phyloP scores from a whole-genome alignment of 75 land plant species.

The Selaginella tamariscina region DNA sequence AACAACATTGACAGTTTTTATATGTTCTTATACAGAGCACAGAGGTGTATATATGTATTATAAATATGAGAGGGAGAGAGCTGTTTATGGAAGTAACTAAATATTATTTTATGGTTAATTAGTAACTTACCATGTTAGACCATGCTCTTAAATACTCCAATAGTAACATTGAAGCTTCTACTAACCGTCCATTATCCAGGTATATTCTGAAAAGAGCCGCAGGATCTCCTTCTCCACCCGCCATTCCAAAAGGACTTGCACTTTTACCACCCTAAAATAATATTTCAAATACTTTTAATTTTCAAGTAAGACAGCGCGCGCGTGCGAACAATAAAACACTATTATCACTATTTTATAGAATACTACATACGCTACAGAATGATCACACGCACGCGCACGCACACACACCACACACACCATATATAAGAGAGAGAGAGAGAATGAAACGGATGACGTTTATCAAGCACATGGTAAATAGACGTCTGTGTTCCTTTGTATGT shows the following conservation, averaged over 20 bases:
- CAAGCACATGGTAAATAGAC: neutral
- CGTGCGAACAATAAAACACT: neutral
- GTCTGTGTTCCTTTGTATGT: neutral
- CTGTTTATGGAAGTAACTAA: too few relatives aligned
- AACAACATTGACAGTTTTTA: too few relatives aligned
- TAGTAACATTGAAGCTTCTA: slow-evolving; percentile 73
- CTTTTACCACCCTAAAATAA: slow-evolving; percentile 41
- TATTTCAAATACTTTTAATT: neutral
- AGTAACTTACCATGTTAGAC: slow-evolving; percentile 47
- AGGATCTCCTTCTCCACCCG: slow-evolving; percentile 58
- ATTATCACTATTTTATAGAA: too few relatives aligned
- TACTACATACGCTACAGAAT: neutral
- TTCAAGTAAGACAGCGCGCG: neutral
- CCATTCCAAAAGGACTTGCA: slow-evolving; percentile 52
- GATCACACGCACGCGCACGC: neutral
- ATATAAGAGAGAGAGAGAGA: neutral
- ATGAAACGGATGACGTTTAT: too few relatives aligned
- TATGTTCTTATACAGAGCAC: too few relatives aligned
- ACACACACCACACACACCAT: neutral
- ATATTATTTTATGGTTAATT: too few relatives aligned
- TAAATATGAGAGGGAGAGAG: too few relatives aligned
- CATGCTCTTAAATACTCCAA: slow-evolving; percentile 67
- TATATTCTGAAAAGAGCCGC: slow-evolving; percentile 70
- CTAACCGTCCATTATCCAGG: slow-evolving; percentile 69
- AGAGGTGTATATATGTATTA: too few relatives aligned